A percentile compares a stretch with the other conserved stretches of the same genome.
Conservation (phyloP, 2,329 filamentous ascomycete genomes). For the Fusarium piperis region DNA sequence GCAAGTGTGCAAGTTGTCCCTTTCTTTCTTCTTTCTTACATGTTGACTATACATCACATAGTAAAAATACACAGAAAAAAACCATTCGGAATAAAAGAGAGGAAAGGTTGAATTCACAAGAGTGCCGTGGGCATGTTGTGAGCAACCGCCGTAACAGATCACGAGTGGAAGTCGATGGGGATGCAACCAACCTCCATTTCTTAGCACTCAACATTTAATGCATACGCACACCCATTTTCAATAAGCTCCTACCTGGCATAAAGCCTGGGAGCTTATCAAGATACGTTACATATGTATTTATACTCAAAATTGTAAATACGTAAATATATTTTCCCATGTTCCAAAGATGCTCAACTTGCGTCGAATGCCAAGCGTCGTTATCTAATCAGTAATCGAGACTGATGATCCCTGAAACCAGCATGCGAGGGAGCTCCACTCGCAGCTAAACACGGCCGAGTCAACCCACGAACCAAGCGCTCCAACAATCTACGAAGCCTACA, state of each 20-base stretch:
- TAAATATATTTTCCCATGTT: not conserved
- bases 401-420: constrained; percentile 8
- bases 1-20: too few species aligned
- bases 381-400: constrained; percentile 38
- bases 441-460: not conserved
- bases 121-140: not conserved
- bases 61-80: not conserved
- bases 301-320: not conserved
- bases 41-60: too few species aligned
- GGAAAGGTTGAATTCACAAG: not conserved
- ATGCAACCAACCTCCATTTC: not conserved
- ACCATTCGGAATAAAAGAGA: not conserved
- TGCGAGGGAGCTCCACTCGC: constrained; percentile 27
- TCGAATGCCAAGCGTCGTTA: constrained; percentile 28
- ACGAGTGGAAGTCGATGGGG: not conserved
- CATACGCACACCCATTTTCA: not conserved
- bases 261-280: not conserved
- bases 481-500: not conserved
- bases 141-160: not conserved
- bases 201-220: not conserved
- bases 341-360: not conserved
- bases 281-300: not conserved
- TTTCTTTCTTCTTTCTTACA: too few species aligned
- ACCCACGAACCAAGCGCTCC: not conserved
- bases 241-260: not conserved